Percentiles rank a stretch among this genome's conserved stretches.
These are phyloP conservation scores for Silene latifolia DNA, from an alignment of 148 eudicot genomes.

Conservation along the genomic window DNA sequence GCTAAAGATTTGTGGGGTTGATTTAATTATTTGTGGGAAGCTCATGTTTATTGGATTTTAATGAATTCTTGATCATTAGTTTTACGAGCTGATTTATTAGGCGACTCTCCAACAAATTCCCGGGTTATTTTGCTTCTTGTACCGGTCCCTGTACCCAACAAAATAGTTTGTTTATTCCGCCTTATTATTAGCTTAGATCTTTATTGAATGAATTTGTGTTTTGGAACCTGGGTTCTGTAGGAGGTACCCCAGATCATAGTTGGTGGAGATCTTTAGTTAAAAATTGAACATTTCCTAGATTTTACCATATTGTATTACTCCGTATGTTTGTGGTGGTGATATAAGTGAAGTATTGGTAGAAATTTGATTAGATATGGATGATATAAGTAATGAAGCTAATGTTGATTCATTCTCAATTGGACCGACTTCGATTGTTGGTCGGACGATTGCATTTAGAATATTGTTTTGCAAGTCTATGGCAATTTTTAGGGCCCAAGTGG, in stretches of 20 bases:
- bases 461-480: conserved; percentile 76
- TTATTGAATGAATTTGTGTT: conserved; percentile 2
- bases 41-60: not conserved
- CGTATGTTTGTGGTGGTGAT: not conserved
- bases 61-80: not conserved
- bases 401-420: conserved; percentile 79
- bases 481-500: conserved; percentile 54
- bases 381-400: conserved; percentile 80
- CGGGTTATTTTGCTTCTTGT: no score
- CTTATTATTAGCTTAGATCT: not conserved
- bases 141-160: no score
- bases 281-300: not conserved
- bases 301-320: not conserved
- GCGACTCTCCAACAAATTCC: no score
- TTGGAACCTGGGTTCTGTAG: conserved; percentile 3
- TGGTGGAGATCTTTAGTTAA: not conserved
- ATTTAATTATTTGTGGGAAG: not conserved
- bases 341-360: not conserved
- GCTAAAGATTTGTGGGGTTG: not conserved
- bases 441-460: conserved; percentile 79
- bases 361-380: conserved; percentile 58
- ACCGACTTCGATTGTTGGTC: conserved; percentile 67
- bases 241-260: not conserved
- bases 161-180: no score
- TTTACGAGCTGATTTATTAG: not conserved